Evolutionary conservation across 2,329 filamentous ascomycete species (phyloP).

Genomic region (Stenocarpella maydis): DNA sequence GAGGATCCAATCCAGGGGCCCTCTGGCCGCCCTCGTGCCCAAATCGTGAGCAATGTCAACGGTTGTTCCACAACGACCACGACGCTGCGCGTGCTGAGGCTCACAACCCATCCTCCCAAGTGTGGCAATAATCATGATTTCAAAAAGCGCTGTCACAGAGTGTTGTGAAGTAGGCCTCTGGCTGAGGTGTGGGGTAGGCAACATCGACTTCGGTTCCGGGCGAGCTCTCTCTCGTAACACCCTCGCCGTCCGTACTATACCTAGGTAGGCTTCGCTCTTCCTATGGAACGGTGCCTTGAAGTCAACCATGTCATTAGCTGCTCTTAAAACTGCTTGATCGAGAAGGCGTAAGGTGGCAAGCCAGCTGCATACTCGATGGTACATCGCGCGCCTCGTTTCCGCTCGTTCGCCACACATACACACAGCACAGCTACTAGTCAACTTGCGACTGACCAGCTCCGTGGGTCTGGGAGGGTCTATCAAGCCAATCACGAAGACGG

Average conservation of each 20-base stretch:
- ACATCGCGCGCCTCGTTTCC: background rate
- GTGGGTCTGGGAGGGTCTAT: background rate
- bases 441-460: background rate
- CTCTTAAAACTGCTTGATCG: background rate
- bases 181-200: background rate
- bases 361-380: conserved; percentile 1
- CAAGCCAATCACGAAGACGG: background rate
- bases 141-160: too few species aligned
- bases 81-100: background rate
- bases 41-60: background rate
- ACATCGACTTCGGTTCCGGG: background rate
- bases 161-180: background rate
- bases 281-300: background rate
- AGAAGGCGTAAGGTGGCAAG: background rate
- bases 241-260: background rate
- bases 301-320: background rate
- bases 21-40: background rate
- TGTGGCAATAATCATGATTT: too few species aligned
- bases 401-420: background rate
- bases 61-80: background rate
- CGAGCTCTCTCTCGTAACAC: background rate
- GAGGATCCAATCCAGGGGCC: background rate
- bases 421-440: conserved; percentile 1
- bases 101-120: background rate
- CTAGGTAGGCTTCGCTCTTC: too few species aligned